Evolutionary conservation across 768 basidiomycete genomes (phyloP), one percentile per base, ranked within the genome.

Genomic region (Serendipita sp.): DNA sequence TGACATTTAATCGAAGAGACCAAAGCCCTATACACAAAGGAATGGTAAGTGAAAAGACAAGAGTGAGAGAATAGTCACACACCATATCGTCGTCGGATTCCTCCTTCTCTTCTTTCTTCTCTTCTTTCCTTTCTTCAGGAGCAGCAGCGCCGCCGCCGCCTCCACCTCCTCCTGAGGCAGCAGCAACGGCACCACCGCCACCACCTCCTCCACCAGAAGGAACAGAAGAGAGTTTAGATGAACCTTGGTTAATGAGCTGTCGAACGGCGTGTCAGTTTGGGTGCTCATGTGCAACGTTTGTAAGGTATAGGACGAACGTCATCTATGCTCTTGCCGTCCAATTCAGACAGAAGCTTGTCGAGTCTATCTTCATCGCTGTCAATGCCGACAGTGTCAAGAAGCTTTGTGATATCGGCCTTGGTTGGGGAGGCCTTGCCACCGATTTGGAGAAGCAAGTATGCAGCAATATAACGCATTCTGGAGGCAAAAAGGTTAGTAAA

Each of bases 21-120:
- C 93, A 77, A 97, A 97, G 80, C 93, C 73, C 67, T 68, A 45
- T 35, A 41, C 7, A 41, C 41, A 41, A 13, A 41, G 3, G 37
- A 18, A 24, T 54, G 28, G n/a, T 16, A 24, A 28, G 16, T 35
- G 54, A 35, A 11, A 62, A 13, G 48, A 45, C 46, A 28, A 13
- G 35, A 44, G 3, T 13, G 38, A 3, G 37, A 41, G 51, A 3
- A 51, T 65, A 56, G 32, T 24, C 24, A 66, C 71, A 64, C 67
- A 73, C 92, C 92, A 96, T 96, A 78, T 96, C 94, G 78, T 96
- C 94, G 71, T 96, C 94, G 81, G 95, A 92, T 64, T 89, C 91
- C 75, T 94, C 91, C 78, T 91, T 88, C 87, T 92, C 89, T 74
- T 89, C 88, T 73, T 83, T 85, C 82, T 94, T 88, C 81, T 92